A percentile compares a stretch with the other conserved stretches of the same genome.
Evolutionary conservation across 163 green algal genomes (phyloP).

Genomic region (Coccomyxa subellipsoidea): DNA sequence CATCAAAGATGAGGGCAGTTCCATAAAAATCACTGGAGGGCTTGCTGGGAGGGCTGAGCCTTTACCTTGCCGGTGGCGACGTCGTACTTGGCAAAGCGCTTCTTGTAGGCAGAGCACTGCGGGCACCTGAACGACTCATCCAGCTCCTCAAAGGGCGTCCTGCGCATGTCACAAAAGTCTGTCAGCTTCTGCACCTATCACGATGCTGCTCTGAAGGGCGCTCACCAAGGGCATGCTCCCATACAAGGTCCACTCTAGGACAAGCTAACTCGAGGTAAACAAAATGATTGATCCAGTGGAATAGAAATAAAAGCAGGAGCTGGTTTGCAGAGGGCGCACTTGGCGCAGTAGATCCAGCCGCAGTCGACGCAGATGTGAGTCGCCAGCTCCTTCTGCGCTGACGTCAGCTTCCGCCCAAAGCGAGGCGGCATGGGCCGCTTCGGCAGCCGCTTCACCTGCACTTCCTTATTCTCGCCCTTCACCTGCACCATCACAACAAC

Average conservation of each 20-base stretch:
- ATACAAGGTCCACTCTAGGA: no score
- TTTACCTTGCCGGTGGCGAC: conserved; percentile 67
- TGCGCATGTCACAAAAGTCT: conserved; percentile 11
- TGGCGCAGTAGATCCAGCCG: conserved; percentile 65
- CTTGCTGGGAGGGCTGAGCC: background rate
- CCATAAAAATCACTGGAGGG: no score
- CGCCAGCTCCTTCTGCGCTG: conserved; percentile 80
- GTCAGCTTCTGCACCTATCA: no score
- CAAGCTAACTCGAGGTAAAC: no score
- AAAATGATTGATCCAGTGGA: no score
- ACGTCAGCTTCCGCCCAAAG: conserved; percentile 91
- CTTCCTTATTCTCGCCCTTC: conserved; percentile 73
- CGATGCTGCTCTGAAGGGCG: no score
- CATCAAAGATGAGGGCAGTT: no score
- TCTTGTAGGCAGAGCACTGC: conserved; percentile 82
- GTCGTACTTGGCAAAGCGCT: conserved; percentile 86
- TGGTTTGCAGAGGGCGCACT: conserved; percentile 12
- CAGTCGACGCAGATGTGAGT: conserved; percentile 94
- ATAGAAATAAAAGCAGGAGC: no score
- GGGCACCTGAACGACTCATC: conserved; percentile 77
- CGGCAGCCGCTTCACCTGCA: conserved; percentile 87
- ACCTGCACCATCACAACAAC: conserved; percentile 25
- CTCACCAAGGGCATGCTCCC: no score
- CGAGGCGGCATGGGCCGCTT: conserved; percentile 86
- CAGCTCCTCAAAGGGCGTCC: conserved; percentile 81